phyloP scores from a whole-genome alignment of 495 filamentous ascomycete genomes.

The Neurospora tetraspora region DNA sequence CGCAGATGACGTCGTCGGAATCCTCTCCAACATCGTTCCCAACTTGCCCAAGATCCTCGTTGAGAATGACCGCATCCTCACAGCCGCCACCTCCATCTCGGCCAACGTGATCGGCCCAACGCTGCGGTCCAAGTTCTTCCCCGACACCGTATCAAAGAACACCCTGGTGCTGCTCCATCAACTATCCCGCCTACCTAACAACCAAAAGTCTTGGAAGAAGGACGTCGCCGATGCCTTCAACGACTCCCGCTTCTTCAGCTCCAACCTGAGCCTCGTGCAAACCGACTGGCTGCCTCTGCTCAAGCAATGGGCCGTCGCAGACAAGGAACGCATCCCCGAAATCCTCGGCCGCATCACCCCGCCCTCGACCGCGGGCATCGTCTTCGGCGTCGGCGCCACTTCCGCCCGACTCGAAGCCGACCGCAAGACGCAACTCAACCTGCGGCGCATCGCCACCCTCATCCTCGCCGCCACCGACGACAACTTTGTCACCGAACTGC shows the following conservation, averaged over 20 bases:
- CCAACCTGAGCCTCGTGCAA: conserved; percentile 53
- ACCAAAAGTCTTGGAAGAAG: conserved; percentile 86
- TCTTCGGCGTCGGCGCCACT: conserved; percentile 93
- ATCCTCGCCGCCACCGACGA: conserved; percentile 65
- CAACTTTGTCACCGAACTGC: conserved; percentile 66
- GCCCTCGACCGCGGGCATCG: conserved; percentile 89
- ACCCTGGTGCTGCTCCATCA: conserved; percentile 67
- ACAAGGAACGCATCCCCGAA: conserved; percentile 83
- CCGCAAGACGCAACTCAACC: conserved; percentile 81
- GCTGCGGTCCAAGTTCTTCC: conserved; percentile 77
- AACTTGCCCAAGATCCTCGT: conserved; percentile 77
- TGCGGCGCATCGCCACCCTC: conserved; percentile 70
- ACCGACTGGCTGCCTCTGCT: conserved; percentile 73
- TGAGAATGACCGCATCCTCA: conserved; percentile 72
- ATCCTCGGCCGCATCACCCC: conserved; percentile 66
- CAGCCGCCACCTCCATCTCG: conserved; percentile 69
- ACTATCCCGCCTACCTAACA: conserved; percentile 63
- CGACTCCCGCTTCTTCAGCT: conserved; percentile 71
- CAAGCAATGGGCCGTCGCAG: conserved; percentile 68
- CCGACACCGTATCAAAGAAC: conserved; percentile 67
- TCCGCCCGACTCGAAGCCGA: conserved; percentile 92
- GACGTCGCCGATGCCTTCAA: conserved; percentile 88
- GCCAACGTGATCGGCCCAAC: conserved; percentile 73
- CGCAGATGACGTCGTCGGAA: conserved; percentile 71
- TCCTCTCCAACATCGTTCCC: conserved; percentile 68